Evolutionary conservation across 176 grass and related monocot species (phyloP), one percentile per base, ranked within the genome.

Genomic region (Aechmea fasciata): DNA sequence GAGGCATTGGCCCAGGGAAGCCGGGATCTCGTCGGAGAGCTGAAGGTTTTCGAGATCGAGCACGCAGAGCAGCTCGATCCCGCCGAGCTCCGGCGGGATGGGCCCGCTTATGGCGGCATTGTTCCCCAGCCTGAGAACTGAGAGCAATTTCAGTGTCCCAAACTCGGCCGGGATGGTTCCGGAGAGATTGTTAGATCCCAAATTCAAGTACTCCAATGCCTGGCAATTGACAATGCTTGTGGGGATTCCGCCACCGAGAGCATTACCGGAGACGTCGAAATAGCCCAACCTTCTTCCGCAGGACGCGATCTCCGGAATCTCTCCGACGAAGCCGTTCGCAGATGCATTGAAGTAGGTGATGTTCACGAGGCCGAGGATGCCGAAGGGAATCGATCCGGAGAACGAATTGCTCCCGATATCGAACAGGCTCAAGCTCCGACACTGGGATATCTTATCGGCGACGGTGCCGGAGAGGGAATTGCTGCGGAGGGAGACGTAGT

Each of bases 291-390:
- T 93, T 64, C 5, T 11, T 61, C 94, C 87, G 13, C 94, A 99
- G 0, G 74, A 64, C 0, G 77, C 53, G 6, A 93, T 82, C 77
- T 29, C 73, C 69, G 89, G 94, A 68, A 99, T 87, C 73, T 66
- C 48, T n/a, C 89, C 94, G 11, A 80, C 71, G 71, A 99, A 93
- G 19, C 86, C 29, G 67, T 99, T 99, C 77, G 77, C 87, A 3
- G 94, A 99, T 66, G 91, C 86, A 69, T 99, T 90, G 80, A 99
- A 93, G 78, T 93, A 99, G 79, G 87, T 90, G 61, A 99, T 87
- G 71, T 99, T 99, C 47, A 74, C 76, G 54, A 83, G 64, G 50
- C 3, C 54, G 3, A 99, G 80, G 1, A 90, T 73, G 6, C 61
- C 47, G 47, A 93, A 93, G 0, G 94, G 94, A 14, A 84, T 69